Evolutionary conservation across 371 early-diverging fungal genomes (phyloP).

Genomic region (Mucor saturninus): DNA sequence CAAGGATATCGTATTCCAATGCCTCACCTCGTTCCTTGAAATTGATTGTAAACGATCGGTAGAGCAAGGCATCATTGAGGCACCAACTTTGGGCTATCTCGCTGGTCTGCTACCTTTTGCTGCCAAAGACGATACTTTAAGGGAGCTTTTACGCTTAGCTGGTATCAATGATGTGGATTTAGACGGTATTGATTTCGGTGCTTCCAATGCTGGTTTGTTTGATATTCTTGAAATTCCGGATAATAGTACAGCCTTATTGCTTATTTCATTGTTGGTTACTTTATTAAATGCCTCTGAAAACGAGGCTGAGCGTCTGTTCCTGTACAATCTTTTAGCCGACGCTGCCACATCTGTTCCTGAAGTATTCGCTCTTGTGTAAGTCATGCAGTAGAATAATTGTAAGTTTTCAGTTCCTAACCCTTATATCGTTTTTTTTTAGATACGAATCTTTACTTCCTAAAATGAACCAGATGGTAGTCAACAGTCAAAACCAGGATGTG

Average conservation of each 20-base stretch:
- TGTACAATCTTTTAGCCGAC: slow-evolving; percentile 86
- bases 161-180: slow-evolving; percentile 59
- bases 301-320: slow-evolving; percentile 81
- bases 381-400: no score
- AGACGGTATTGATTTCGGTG: slow-evolving; percentile 54
- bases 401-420: not conserved
- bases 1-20: slow-evolving; percentile 71
- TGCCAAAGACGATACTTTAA: slow-evolving; percentile 65
- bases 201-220: slow-evolving; percentile 66
- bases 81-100: slow-evolving; percentile 74
- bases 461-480: slow-evolving; percentile 77
- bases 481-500: slow-evolving; percentile 70
- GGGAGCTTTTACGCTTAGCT: slow-evolving; percentile 65
- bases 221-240: slow-evolving; percentile 73
- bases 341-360: slow-evolving; percentile 76
- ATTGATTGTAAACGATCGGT: slow-evolving; percentile 63
- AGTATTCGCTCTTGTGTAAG: slow-evolving; percentile 78
- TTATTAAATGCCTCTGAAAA: slow-evolving; percentile 84
- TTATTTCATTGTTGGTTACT: slow-evolving; percentile 78
- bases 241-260: slow-evolving; percentile 71
- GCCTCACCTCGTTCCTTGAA: slow-evolving; percentile 74
- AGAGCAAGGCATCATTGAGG: slow-evolving; percentile 58
- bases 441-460: slow-evolving; percentile 78
- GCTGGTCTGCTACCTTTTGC: slow-evolving; percentile 76
- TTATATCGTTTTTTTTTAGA: slow-evolving; percentile 29